Evolutionary conservation across 176 grass and related monocot genomes (phyloP), one percentile per base, ranked within the genome.

Genomic region (Zizania latifolia): DNA sequence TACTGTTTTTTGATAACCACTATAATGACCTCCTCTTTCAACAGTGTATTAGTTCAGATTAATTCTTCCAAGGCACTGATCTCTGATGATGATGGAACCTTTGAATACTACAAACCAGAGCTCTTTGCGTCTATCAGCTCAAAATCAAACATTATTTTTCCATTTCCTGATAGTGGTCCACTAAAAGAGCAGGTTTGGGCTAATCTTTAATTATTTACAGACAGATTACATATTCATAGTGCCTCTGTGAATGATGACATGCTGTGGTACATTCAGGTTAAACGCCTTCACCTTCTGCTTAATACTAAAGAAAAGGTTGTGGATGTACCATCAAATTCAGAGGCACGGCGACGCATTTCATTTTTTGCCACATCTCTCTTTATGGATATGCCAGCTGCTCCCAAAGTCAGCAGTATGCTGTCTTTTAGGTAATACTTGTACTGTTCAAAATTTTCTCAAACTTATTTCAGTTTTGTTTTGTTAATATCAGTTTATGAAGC

Each of bases 331-430:
- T 81, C 94, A 44, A 97, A 97, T 75, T 67, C 80, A 82, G 94
- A 97, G 80, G 94, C 94, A 75, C 74, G 70, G 65, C 81, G 88
- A 45, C 82, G 94, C 33, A 93, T 97, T 81, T 91, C 90, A 66
- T 97, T 93, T 77, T 91, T 97, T 55, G 88, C 94, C 22, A 97
- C 90, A 48, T 97, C 90, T 81, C 81, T 97, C 44, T 97, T 97
- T 75, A 97, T 97, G 94, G 86, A 89, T 87, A 93, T 97, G 88
- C 94, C 94, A 32, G 40, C 63, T 80, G 90, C 94, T 80, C 94
- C 94, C 45, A 91, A 81, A 82, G 94, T 97, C 64, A 74, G 81
- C 56, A 97, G 68, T 72, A 97, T 97, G 94, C 64, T 97, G 59
- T 97, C 94, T 37, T 97, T 97, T 69, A 97, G 94, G 94, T 97